These are phyloP conservation scores for Magnaporthales sp. DNA, from an alignment of 2,329 filamentous ascomycete species.

Conservation along the genomic window DNA sequence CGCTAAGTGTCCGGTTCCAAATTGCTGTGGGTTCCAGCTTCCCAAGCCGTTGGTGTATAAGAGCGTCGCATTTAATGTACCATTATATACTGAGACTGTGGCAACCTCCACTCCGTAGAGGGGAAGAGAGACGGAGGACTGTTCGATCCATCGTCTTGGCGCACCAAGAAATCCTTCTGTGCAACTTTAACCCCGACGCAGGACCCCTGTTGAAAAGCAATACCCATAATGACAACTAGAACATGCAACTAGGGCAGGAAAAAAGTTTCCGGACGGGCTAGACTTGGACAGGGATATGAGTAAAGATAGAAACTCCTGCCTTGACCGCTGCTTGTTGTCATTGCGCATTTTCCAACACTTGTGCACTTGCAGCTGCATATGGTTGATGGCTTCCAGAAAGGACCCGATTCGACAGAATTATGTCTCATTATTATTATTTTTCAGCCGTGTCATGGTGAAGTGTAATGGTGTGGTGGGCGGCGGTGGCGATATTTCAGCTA, in stretches of 20 bases:
- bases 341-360: not conserved
- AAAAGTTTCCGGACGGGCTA: not conserved
- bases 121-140: not conserved
- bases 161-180: not conserved
- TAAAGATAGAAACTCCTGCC: not conserved
- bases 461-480: not conserved
- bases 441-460: not conserved
- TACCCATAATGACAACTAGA: not conserved
- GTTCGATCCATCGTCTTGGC: not conserved
- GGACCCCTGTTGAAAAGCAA: not conserved
- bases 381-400: not conserved
- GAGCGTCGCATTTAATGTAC: not conserved
- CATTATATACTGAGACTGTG: not conserved
- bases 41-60: not conserved
- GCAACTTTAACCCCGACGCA: not conserved
- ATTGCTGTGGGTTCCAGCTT: not conserved
- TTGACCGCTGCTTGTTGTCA: not conserved
- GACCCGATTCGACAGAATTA: not conserved
- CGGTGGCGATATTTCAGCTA: not conserved
- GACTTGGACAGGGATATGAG: not conserved
- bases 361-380: not conserved
- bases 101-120: not conserved
- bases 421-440: conserved; percentile 1
- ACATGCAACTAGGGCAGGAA: not conserved
- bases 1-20: not conserved